Evolutionary conservation across 306 rosid genomes (phyloP).

Genomic region (Lupinus albus): DNA sequence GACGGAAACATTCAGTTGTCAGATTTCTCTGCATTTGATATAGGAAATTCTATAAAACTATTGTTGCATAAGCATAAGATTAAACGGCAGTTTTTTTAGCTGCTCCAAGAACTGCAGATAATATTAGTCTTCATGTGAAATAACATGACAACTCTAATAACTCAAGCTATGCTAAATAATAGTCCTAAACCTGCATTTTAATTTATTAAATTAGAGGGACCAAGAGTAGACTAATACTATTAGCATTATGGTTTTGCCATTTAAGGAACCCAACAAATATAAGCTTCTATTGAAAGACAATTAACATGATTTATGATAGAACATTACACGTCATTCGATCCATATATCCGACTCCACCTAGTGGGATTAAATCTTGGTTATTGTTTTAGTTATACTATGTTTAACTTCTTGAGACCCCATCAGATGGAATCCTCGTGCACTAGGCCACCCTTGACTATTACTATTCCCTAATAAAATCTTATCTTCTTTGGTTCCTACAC

Average conservation of each 20-base stretch:
- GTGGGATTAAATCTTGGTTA: too few relatives aligned
- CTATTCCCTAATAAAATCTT: too few relatives aligned
- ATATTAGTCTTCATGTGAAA: constrained; percentile 18
- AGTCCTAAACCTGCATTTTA: constrained; percentile 1
- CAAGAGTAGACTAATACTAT: constrained; percentile 13
- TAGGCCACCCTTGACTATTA: too few relatives aligned
- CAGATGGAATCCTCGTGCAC: too few relatives aligned
- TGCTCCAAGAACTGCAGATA: constrained; percentile 25
- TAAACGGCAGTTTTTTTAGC: background rate
- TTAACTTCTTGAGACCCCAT: too few relatives aligned
- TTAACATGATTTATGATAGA: too few relatives aligned
- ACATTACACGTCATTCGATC: too few relatives aligned
- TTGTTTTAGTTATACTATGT: too few relatives aligned
- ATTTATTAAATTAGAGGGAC: constrained; percentile 19
- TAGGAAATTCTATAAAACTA: constrained; percentile 1
- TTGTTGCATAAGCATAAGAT: background rate
- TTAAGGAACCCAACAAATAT: too few relatives aligned
- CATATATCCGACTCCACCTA: too few relatives aligned
- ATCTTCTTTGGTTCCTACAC: too few relatives aligned
- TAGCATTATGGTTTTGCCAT: background rate
- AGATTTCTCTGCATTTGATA: constrained; percentile 17
- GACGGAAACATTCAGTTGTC: constrained; percentile 29
- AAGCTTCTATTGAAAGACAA: too few relatives aligned
- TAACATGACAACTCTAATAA: constrained; percentile 14
- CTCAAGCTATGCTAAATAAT: constrained; percentile 7